Conservation (phyloP, 169 alveolate species). For the Besnoitia besnoiti region DNA sequence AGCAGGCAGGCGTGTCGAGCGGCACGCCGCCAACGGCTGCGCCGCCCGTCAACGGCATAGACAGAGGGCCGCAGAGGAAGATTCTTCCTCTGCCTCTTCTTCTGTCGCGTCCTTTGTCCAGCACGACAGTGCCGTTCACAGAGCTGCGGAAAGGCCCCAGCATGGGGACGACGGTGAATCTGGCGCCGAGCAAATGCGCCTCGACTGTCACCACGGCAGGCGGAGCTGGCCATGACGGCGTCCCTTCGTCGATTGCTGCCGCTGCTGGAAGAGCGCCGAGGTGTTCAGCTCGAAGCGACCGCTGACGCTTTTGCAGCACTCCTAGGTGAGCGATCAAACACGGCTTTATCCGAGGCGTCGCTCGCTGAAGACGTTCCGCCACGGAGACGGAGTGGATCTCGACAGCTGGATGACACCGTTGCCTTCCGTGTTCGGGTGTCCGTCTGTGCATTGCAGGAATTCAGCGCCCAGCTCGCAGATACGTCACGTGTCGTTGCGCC, state of each 20-base stretch:
- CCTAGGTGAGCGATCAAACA: too few species aligned
- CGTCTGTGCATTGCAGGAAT: too few species aligned
- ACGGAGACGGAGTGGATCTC: too few species aligned
- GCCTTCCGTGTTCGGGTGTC: too few species aligned
- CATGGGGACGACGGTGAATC: background rate
- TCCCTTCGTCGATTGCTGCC: conserved; percentile 7
- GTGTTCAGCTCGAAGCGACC: background rate
- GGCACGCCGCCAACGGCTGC: background rate
- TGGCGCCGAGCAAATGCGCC: conserved; percentile 28
- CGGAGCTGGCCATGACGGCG: background rate
- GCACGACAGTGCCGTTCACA: background rate
- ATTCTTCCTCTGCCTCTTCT: background rate
- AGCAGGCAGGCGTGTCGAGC: background rate
- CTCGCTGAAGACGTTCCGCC: too few species aligned
- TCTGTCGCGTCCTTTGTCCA: background rate
- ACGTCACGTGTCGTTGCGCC: too few species aligned
- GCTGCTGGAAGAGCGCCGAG: background rate
- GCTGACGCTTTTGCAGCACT: too few species aligned
- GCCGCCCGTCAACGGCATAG: background rate
- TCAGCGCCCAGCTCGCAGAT: too few species aligned
- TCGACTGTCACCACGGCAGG: background rate
- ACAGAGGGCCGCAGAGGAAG: background rate
- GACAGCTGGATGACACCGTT: too few species aligned
- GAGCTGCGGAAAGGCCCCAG: background rate
- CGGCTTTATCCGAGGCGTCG: too few species aligned